Conservation (phyloP, 1,284 basidiomycete species). For the Ceratobasidium sp. region DNA sequence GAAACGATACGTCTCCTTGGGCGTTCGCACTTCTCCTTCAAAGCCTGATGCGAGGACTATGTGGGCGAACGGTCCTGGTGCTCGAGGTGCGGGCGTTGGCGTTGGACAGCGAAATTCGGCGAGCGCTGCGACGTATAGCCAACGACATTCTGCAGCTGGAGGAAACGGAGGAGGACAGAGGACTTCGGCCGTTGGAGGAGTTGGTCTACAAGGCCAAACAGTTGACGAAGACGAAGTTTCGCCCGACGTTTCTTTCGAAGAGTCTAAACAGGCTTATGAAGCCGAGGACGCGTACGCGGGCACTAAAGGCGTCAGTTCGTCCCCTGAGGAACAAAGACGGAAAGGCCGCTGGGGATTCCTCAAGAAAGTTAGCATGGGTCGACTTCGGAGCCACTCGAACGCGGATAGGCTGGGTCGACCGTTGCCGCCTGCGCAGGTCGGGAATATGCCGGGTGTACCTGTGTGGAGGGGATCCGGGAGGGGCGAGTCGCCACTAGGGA, state of each 20-base stretch:
- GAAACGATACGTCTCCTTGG: constrained; percentile 47
- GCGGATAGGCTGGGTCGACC: constrained; percentile 21
- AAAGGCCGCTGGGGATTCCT: constrained; percentile 82
- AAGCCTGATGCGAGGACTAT: constrained; percentile 37
- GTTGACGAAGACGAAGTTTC: constrained; percentile 26
- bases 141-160: constrained; percentile 20
- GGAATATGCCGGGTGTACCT: constrained; percentile 25
- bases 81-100: not conserved
- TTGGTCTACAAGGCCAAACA: constrained; percentile 18
- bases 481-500: not conserved
- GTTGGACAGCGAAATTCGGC: constrained; percentile 36
- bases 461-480: not conserved
- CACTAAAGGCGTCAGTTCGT: not conserved
- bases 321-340: constrained; percentile 56
- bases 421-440: constrained; percentile 2
- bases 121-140: constrained; percentile 13
- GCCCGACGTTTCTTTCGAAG: constrained; percentile 29
- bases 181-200: constrained; percentile 14
- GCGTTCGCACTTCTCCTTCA: constrained; percentile 38
- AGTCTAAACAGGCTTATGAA: constrained; percentile 5
- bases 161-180: not conserved
- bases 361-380: constrained; percentile 96
- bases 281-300: not conserved
- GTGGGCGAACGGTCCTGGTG: constrained; percentile 4
- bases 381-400: constrained; percentile 59